Evolutionary conservation across 305 asterid genomes (phyloP), one percentile per base, ranked within the genome.

Genomic region (Fraxinus platypoda): DNA sequence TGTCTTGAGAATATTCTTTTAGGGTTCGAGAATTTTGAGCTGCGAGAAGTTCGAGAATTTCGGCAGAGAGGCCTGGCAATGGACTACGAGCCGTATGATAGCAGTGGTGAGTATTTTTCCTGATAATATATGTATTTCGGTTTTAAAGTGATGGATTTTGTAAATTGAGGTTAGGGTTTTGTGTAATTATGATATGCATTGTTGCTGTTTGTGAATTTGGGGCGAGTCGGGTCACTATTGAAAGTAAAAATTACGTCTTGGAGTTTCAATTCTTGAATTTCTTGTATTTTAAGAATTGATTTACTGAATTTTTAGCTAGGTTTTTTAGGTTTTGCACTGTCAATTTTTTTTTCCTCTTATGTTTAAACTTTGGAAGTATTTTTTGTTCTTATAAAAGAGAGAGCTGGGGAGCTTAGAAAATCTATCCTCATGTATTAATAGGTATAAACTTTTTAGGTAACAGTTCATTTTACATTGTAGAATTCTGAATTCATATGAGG

Each of bases 51-150:
- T 68, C 38, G n/a, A 11, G 21, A 68, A 68, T 89, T 76, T 82
- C 83, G 54, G 83, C 28, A 83, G 73, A 8, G 80, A 72, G 83
- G 81, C 87, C 88, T 91, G 90, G 89, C 89, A 73, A 88, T 87
- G 92, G 90, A 85, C 62, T 91, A 84, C 92, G 90, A 88, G 81
- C 83, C 92, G 19, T 90, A 76, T 81, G 94, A 90, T 75, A 91
- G 94, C 81, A 91, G 93, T 19, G 94, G 94, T 91, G 81, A 86
- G 93, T 85, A 28, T 62, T 52, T 81, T 41, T 37, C 80, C 57
- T 74, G 11, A 59, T 31, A 31, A 35, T 17, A 38, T 28, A 2
- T 35, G 41, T 35, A 35, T 35, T 35, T 35, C 11, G 81, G 57
- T 77, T 71, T 73, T 9, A 19, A 34, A 21, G 71, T 78, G 76